Base-by-base conservation (phyloP, 306 rosid genomes). In the Acacia acuminata region DNA sequence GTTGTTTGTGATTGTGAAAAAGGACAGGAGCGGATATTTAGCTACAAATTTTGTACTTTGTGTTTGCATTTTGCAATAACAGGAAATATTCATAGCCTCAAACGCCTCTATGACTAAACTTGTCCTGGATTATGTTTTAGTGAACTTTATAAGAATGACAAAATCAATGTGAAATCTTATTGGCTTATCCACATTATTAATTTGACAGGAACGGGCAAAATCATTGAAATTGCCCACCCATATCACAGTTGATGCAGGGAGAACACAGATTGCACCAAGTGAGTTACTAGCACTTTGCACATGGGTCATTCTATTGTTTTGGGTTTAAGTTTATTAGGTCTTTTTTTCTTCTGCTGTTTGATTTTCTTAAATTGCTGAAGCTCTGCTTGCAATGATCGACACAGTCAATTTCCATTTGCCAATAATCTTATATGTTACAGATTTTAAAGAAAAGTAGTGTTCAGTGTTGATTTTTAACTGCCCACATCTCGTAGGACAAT, bases 251-350 rank as follows among this genome's bases (percentile, higher is more conserved):
- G 99, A 95, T 90, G 99, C 99, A 13, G 99, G 99, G 68, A 90
- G 94, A 89, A 95, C 98, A 68, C 98, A 95, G 86, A 95, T 95
- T 88, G 99, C 99, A 78, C 98, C 98, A 63, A 95, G 98, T 95
- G 83, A 90, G 96, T 88, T 78, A 76, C 77, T 61, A 47, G 53
- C 69, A 74, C 63, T 76, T 68, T 61, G 25, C 43, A 81, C 79
- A 27, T 25, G 63, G 70, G 27, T 47, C 43, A 42, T 69, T 42
- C 0, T 66, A 40, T 30, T 11, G 20, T 34, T 58, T 19, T 44
- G 7, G 38, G 68, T 36, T 58, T 75, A 16, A 56, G 24, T 5
- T 73, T 72, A 8, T 72, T 25, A 47, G 42, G 76, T 15, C 11
- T 42, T 4, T 55, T 56, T 45, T 4, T 2, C 15, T 2, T 25